These are phyloP conservation scores for Boletus rubescentipes DNA, from an alignment of 768 basidiomycete species.

Conservation along the genomic window DNA sequence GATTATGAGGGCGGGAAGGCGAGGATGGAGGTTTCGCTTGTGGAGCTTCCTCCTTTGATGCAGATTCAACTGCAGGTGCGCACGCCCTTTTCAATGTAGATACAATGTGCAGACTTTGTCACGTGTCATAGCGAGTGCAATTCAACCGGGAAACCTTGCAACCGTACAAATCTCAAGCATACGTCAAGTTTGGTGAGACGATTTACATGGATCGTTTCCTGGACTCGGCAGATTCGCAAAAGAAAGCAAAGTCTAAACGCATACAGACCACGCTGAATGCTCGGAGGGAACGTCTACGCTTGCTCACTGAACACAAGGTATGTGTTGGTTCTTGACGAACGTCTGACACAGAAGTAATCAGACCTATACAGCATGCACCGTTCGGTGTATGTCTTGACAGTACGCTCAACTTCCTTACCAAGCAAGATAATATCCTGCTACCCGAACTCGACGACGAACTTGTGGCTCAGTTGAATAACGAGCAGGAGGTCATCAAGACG, in stretches of 20 bases:
- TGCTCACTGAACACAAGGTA: conserved; percentile 74
- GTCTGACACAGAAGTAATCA: not conserved
- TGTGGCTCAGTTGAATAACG: conserved; percentile 47
- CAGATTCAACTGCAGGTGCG: conserved; percentile 93
- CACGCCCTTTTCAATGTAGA: conserved; percentile 13
- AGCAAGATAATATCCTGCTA: conserved; percentile 42
- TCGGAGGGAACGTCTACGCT: conserved; percentile 65
- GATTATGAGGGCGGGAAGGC: conserved; percentile 87
- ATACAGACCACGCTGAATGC: conserved; percentile 65
- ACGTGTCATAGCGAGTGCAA: conserved; percentile 70
- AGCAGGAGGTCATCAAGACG: conserved; percentile 48
- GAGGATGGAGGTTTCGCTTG: conserved; percentile 81
- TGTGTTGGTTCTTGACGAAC: conserved; percentile 10
- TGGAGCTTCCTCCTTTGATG: conserved; percentile 85
- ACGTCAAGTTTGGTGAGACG: conserved; percentile 85
- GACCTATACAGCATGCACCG: conserved; percentile 51
- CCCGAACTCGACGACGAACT: conserved; percentile 64
- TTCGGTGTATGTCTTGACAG: conserved; percentile 55
- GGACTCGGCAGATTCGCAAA: conserved; percentile 67
- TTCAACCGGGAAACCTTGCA: conserved; percentile 91
- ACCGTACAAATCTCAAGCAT: conserved; percentile 94
- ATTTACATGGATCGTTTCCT: conserved; percentile 92
- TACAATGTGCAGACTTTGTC: not conserved
- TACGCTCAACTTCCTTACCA: conserved; percentile 57
- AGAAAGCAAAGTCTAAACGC: conserved; percentile 66